Percentiles rank a stretch among this genome's conserved stretches.
Conservation (phyloP, 164 flowering plant species). For the Vitis vinifera region ASM3070453v1 NC_081807.1:1266001-1266500, state of each 20-base stretch:
- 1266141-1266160: conserved; percentile 6
- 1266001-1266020: too few relatives aligned
- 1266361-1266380: neutral
- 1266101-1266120: neutral
- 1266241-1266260: conserved; percentile 56
- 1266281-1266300: conserved; percentile 75
- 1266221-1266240: conserved; percentile 78
- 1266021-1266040: too few relatives aligned
- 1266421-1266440: conserved; percentile 87
- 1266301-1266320: conserved; percentile 77
- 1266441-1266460: conserved; percentile 86
- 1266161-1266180: conserved; percentile 75
- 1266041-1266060: too few relatives aligned
- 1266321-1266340: conserved; percentile 34
- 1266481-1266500: neutral
- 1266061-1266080: neutral
- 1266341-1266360: neutral
- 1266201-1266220: conserved; percentile 53
- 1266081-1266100: neutral
- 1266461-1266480: conserved; percentile 78
- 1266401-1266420: conserved; percentile 12
- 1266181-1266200: conserved; percentile 50
- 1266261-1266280: conserved; percentile 69
- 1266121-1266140: neutral
- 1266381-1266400: neutral